These are phyloP conservation scores for Sporothrix humicola DNA, from an alignment of 2,329 filamentous ascomycete genomes.

Conservation along the genomic window DNA sequence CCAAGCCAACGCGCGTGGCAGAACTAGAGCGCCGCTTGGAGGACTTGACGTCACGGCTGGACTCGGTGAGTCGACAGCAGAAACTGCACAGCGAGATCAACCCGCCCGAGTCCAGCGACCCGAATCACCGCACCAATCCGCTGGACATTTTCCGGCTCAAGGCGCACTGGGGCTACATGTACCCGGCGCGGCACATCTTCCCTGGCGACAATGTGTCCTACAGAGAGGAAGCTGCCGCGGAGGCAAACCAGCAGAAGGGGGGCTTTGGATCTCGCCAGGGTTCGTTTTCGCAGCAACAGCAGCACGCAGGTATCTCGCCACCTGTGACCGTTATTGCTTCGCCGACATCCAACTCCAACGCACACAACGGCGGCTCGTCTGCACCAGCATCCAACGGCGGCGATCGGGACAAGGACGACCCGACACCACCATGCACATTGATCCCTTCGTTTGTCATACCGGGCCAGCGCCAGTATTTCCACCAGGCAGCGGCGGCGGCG, in stretches of 20 bases:
- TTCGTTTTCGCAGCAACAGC: background rate
- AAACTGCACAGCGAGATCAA: slow-evolving; percentile 2
- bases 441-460: slow-evolving; percentile 12
- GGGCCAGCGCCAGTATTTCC: background rate
- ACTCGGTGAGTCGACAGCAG: slow-evolving; percentile 39
- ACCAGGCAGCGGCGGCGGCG: background rate
- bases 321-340: slow-evolving; percentile 16
- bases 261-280: background rate
- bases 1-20: slow-evolving; percentile 56
- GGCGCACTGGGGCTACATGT: slow-evolving; percentile 27
- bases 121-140: slow-evolving; percentile 15
- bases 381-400: background rate
- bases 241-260: background rate
- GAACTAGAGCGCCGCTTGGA: slow-evolving; percentile 58
- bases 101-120: slow-evolving; percentile 23
- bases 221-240: background rate
- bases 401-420: background rate
- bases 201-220: slow-evolving; percentile 35
- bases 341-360: slow-evolving; percentile 23
- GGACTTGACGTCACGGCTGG: slow-evolving; percentile 55
- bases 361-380: background rate
- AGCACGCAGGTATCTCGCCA: slow-evolving; percentile 21
- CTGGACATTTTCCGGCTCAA: slow-evolving; percentile 26
- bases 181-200: slow-evolving; percentile 48
- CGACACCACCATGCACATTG: background rate